These are phyloP conservation scores for Geranium rotundifolium DNA, from an alignment of 345 rosid species.

Conservation along the genomic window DNA sequence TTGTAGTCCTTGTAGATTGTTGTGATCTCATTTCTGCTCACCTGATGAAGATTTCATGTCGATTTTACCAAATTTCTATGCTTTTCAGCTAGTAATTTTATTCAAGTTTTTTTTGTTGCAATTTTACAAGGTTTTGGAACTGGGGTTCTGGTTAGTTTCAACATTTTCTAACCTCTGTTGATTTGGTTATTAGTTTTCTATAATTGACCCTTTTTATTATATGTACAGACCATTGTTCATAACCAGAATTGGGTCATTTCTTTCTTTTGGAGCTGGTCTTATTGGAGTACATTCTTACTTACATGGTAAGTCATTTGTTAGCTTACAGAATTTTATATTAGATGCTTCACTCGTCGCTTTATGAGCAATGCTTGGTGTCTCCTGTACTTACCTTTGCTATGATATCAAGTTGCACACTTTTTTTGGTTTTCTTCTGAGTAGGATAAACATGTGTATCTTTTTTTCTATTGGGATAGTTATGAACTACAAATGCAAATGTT, in stretches of 20 bases:
- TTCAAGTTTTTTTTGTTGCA: not conserved
- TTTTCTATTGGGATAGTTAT: no score
- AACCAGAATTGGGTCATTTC: slow-evolving; percentile 13
- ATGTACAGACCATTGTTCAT: slow-evolving; percentile 10
- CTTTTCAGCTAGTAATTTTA: not conserved
- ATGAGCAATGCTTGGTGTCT: not conserved
- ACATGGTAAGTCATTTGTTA: slow-evolving; percentile 56
- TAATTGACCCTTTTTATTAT: not conserved
- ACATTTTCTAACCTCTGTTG: not conserved
- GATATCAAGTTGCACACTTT: not conserved
- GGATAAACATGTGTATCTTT: not conserved
- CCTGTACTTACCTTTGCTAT: not conserved
- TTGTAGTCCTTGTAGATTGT: not conserved
- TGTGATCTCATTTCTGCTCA: not conserved
- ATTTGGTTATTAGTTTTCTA: not conserved
- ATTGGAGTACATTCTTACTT: slow-evolving; percentile 33
- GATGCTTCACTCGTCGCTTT: not conserved
- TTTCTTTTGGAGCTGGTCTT: no score
- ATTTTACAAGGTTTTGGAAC: not conserved
- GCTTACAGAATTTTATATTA: not conserved
- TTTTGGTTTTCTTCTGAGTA: not conserved
- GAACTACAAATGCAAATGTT: not conserved
- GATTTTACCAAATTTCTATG: not conserved
- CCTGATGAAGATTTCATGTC: not conserved
- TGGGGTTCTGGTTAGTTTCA: not conserved